Percentiles rank a stretch among this genome's conserved stretches.
Evolutionary conservation across 2,329 filamentous ascomycete species (phyloP).

Genomic region (Fusarium cyanostomum): DNA sequence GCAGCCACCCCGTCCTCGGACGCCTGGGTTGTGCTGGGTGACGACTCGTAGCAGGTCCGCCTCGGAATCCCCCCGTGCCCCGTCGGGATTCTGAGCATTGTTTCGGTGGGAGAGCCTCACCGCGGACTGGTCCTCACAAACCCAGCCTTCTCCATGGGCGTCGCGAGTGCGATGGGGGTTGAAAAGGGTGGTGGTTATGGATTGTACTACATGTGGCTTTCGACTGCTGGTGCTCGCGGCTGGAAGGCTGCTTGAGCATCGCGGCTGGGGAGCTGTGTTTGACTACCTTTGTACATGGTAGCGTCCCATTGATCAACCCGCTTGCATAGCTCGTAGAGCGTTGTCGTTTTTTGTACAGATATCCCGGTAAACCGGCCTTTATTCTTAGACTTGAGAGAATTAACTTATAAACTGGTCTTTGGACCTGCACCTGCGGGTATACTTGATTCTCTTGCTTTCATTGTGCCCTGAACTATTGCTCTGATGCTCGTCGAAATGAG

Average conservation of each 20-base stretch:
- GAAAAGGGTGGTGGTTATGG: slow-evolving; percentile 9
- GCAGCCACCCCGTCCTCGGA: slow-evolving; percentile 44
- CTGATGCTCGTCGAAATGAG: no score
- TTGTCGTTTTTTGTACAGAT: slow-evolving; percentile 26
- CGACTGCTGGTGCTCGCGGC: slow-evolving; percentile 40
- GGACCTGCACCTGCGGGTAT: background rate
- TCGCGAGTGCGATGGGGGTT: slow-evolving; percentile 17
- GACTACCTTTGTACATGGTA: slow-evolving; percentile 10
- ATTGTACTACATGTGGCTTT: background rate
- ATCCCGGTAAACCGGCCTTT: background rate
- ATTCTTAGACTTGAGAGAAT: slow-evolving; percentile 6
- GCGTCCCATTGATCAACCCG: slow-evolving; percentile 17
- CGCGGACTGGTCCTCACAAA: slow-evolving; percentile 53
- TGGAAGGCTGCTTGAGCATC: slow-evolving; percentile 40
- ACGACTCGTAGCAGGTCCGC: slow-evolving; percentile 59
- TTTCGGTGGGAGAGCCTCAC: slow-evolving; percentile 44
- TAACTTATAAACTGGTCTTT: slow-evolving; percentile 11
- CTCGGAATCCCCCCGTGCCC: slow-evolving; percentile 43
- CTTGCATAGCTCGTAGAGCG: slow-evolving; percentile 38
- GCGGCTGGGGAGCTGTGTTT: background rate
- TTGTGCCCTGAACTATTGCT: no score
- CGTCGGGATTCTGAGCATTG: slow-evolving; percentile 41
- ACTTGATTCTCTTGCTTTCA: background rate
- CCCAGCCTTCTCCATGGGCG: slow-evolving; percentile 30
- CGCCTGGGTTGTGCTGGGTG: slow-evolving; percentile 56